A percentile compares a stretch with the other conserved stretches of the same genome.
Evolutionary conservation across 192 early-diverging fungal species (phyloP).

Genomic region (Spinellus fusiger): DNA sequence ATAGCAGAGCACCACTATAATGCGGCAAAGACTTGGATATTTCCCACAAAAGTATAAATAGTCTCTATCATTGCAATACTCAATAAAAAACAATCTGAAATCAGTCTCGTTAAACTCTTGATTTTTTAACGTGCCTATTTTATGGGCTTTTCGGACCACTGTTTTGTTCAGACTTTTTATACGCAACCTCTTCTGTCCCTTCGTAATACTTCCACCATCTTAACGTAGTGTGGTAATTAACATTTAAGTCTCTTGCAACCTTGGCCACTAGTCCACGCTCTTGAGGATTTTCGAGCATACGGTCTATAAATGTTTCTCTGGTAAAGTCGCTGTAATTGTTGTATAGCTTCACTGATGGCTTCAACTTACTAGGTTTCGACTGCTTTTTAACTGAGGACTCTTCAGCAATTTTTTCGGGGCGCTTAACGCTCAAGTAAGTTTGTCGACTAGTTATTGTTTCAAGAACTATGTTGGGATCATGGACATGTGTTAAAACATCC

Average conservation of each 20-base stretch:
- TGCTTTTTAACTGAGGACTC: constrained; percentile 4
- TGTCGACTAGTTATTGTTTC: constrained; percentile 5
- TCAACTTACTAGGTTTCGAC: not conserved
- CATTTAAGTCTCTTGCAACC: constrained; percentile 2
- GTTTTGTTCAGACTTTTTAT: constrained; percentile 12
- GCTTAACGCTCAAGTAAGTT: constrained; percentile 8
- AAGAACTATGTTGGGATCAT: constrained; percentile 1
- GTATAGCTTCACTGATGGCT: constrained; percentile 7
- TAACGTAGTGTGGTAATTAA: constrained; percentile 1
- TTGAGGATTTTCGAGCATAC: constrained; percentile 8
- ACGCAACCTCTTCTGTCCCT: not conserved
- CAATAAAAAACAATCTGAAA: too few relatives aligned
- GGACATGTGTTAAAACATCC: not conserved
- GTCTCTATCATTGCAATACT: too few relatives aligned
- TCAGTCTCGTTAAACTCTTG: too few relatives aligned
- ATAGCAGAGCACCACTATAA: too few relatives aligned
- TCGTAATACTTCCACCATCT: constrained; percentile 9
- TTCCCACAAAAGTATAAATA: too few relatives aligned
- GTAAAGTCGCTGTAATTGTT: constrained; percentile 1
- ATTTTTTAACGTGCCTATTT: too few relatives aligned
- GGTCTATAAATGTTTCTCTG: constrained; percentile 7
- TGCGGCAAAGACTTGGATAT: too few relatives aligned
- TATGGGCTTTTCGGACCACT: constrained; percentile 3
- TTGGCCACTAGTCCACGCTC: constrained; percentile 3
- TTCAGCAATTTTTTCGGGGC: constrained; percentile 2